These are phyloP conservation scores for Fusarium sp. DNA, from an alignment of 2,329 filamentous ascomycete genomes.

Conservation along the genomic window DNA sequence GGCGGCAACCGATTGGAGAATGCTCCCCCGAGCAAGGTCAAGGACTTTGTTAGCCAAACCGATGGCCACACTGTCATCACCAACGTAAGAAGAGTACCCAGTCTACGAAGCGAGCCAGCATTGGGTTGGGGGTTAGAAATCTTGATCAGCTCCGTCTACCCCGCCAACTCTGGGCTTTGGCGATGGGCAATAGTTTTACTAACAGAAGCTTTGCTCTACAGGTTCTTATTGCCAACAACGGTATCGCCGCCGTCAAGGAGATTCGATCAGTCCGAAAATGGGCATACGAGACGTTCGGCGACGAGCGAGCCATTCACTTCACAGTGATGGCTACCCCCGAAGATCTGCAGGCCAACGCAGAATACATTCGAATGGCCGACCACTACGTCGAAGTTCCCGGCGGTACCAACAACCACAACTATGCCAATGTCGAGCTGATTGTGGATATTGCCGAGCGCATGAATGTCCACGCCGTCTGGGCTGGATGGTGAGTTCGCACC, in stretches of 20 bases:
- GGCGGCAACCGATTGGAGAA: slow-evolving; percentile 88
- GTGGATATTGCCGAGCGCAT: slow-evolving; percentile 98
- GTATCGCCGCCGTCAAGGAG: slow-evolving; percentile 99
- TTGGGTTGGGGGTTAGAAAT: background rate
- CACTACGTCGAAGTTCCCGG: slow-evolving; percentile 99
- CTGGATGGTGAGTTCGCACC: slow-evolving; percentile 79
- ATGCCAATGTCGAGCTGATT: slow-evolving; percentile 99
- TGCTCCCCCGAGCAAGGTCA: slow-evolving; percentile 85
- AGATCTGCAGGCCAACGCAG: slow-evolving; percentile 95
- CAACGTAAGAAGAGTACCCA: slow-evolving; percentile 71
- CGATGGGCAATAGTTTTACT: slow-evolving; percentile 9
- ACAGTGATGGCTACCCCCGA: slow-evolving; percentile 99
- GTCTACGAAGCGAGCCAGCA: background rate
- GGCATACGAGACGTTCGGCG: slow-evolving; percentile 99
- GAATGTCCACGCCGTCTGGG: slow-evolving; percentile 98
- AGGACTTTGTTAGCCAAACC: slow-evolving; percentile 91
- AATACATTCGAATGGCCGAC: slow-evolving; percentile 99
- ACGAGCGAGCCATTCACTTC: slow-evolving; percentile 98
- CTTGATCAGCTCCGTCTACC: slow-evolving; percentile 5
- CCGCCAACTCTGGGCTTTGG: slow-evolving; percentile 11
- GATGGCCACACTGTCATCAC: slow-evolving; percentile 98
- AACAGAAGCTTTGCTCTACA: slow-evolving; percentile 51
- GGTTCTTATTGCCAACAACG: slow-evolving; percentile 99
- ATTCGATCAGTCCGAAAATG: slow-evolving; percentile 99
- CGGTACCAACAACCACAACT: slow-evolving; percentile 99